Evolutionary conservation across 768 basidiomycete species (phyloP), one percentile per base, ranked within the genome.

Genomic region (Hydnomerulius pinastri): DNA sequence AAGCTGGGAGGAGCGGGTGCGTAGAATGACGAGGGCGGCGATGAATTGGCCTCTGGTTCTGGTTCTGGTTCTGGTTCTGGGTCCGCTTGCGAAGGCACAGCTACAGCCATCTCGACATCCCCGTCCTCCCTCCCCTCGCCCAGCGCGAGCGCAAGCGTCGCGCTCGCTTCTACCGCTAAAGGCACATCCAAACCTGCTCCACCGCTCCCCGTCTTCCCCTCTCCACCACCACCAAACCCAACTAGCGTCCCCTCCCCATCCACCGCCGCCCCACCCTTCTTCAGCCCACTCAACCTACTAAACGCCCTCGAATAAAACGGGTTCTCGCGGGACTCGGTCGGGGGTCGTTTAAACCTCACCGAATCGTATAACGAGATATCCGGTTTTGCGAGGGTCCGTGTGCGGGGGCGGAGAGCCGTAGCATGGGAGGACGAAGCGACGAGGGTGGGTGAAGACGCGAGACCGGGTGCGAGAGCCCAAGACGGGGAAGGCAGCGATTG

Each of bases 301-400:
- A 66, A 30, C 6, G 50, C 64, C 20, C 64, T 54, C 20, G 64
- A 65, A 37, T 64, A 65, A 49, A 65, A 67, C 4, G 59, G 4
- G 12, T 58, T 59, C 11, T 58, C 57, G 6, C 57, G 30, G 21
- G 24, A 35, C 18, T 54, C 54, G 0, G 30, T 42, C 21, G 35
- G 27, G 5, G 53, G 36, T 6, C 65, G 57, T 38, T 50, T 66
- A 40, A 59, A 65, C 41, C 65, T 53, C 2, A 62, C 35, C 1
- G 57, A 47, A 38, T 49, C 51, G 45, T 59, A 66, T 27, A 18
- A 55, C 17, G 64, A 66, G 17, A 65, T 53, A 21, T 64, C 57
- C 4, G 64, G 64, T 30, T 66, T 55, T 4, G 46, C 40, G 15
- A 66, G 6, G 33, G 39, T n/a, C 11, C 48, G 28, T 18, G 40